Conservation (phyloP, 768 basidiomycete genomes). For the Trametes maxima region DNA sequence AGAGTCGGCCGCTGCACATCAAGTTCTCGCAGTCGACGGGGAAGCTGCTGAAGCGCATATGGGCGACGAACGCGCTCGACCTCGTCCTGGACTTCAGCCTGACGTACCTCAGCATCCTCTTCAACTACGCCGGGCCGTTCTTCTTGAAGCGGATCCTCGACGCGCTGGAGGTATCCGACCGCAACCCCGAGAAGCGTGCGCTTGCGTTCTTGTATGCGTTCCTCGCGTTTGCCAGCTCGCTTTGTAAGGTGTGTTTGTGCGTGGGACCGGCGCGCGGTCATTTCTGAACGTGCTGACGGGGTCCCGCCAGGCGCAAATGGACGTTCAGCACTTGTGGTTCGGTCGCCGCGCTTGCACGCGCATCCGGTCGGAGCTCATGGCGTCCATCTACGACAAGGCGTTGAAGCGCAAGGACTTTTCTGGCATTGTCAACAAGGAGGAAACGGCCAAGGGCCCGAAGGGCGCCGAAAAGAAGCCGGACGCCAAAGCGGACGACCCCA, state of each 20-base stretch:
- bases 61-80: slow-evolving; percentile 50
- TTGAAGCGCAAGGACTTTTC: slow-evolving; percentile 83
- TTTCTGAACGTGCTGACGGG: neutral
- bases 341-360: slow-evolving; percentile 75
- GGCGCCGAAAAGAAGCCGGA: slow-evolving; percentile 31
- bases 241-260: slow-evolving; percentile 58
- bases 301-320: slow-evolving; percentile 52
- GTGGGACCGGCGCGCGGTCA: slow-evolving; percentile 5
- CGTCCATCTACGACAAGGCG: slow-evolving; percentile 86
- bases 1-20: slow-evolving; percentile 63
- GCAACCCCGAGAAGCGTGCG: slow-evolving; percentile 48
- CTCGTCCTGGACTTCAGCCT: slow-evolving; percentile 62
- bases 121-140: slow-evolving; percentile 83
- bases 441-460: slow-evolving; percentile 39
- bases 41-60: slow-evolving; percentile 48
- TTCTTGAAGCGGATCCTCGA: slow-evolving; percentile 81
- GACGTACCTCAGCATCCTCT: slow-evolving; percentile 67
- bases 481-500: slow-evolving; percentile 50
- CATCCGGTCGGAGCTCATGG: slow-evolving; percentile 80
- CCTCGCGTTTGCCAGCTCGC: slow-evolving; percentile 65
- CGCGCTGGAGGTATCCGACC: slow-evolving; percentile 41
- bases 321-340: slow-evolving; percentile 79
- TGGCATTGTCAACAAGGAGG: slow-evolving; percentile 64
- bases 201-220: slow-evolving; percentile 79
- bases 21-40: slow-evolving; percentile 43